phyloP scores from a whole-genome alignment of 306 rosid species.

The Sicyos edulis region DNA sequence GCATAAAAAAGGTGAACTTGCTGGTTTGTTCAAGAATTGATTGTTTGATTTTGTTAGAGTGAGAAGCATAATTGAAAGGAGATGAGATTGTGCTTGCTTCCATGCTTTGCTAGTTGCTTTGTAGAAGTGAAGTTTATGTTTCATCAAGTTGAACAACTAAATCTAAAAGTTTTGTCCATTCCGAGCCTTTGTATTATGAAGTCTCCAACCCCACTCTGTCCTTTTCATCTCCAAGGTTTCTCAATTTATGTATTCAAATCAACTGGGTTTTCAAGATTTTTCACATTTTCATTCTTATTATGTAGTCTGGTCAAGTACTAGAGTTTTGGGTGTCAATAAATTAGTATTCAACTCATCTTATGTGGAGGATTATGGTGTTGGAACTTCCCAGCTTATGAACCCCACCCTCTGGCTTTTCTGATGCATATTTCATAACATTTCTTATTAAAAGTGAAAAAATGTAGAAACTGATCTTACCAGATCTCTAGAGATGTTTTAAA shows the following conservation, averaged over 20 bases:
- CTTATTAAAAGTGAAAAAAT: not conserved
- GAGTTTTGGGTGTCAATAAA: not conserved
- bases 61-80: no score
- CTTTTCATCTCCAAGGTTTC: no score
- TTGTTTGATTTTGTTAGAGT: not conserved
- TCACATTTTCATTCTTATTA: not conserved
- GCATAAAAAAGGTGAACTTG: constrained; percentile 72
- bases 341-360: not conserved
- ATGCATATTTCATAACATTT: not conserved
- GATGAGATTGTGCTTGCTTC: no score
- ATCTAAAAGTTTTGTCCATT: not conserved
- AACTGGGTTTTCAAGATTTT: not conserved
- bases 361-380: not conserved
- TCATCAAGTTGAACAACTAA: not conserved
- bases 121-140: not conserved
- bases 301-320: not conserved
- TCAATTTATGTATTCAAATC: no score
- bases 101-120: not conserved
- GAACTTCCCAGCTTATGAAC: not conserved
- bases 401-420: not conserved
- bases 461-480: not conserved
- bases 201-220: no score
- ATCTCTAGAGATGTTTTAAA: not conserved
- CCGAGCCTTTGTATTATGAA: no score
- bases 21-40: constrained; percentile 48